Conservation (phyloP, 805 yeast species). For the Aciculoconidium aculeatum region DNA sequence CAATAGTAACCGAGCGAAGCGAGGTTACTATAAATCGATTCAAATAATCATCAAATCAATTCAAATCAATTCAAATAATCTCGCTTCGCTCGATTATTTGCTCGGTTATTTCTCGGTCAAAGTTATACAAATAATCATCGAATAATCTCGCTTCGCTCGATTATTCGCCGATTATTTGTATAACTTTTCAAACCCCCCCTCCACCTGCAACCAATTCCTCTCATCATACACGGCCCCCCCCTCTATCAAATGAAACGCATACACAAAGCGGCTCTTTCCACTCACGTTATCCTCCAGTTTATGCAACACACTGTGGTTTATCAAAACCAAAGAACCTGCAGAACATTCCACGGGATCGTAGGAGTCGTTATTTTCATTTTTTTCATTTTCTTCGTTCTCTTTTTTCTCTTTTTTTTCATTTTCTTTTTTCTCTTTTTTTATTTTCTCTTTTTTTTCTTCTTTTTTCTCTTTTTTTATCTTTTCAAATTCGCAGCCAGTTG, state of each 20-base stretch:
- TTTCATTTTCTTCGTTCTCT: no score
- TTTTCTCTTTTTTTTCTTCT: conserved; percentile 23
- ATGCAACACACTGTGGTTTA: conserved; percentile 67
- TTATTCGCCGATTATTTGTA: no score
- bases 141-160: no score
- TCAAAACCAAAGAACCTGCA: conserved; percentile 67
- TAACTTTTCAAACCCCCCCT: conserved; percentile 60
- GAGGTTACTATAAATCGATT: no score
- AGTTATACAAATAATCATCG: no score
- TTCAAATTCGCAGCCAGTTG: conserved; percentile 54
- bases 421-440: conserved; percentile 20
- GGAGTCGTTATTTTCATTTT: no score
- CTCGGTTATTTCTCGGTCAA: no score
- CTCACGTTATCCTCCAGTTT: conserved; percentile 60
- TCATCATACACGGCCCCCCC: conserved; percentile 57
- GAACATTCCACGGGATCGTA: conserved; percentile 55
- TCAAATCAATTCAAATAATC: no score
- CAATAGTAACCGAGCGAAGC: no score
- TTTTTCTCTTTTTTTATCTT: conserved; percentile 19
- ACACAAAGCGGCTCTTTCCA: conserved; percentile 58
- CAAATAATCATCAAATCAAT: no score
- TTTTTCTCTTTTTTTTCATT: conserved; percentile 26
- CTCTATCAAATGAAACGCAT: conserved; percentile 76
- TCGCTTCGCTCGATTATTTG: no score
- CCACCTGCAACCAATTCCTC: conserved; percentile 64